Conservation (phyloP, 495 filamentous ascomycete species). For the Hypomontagnella monticulosa region DNA sequence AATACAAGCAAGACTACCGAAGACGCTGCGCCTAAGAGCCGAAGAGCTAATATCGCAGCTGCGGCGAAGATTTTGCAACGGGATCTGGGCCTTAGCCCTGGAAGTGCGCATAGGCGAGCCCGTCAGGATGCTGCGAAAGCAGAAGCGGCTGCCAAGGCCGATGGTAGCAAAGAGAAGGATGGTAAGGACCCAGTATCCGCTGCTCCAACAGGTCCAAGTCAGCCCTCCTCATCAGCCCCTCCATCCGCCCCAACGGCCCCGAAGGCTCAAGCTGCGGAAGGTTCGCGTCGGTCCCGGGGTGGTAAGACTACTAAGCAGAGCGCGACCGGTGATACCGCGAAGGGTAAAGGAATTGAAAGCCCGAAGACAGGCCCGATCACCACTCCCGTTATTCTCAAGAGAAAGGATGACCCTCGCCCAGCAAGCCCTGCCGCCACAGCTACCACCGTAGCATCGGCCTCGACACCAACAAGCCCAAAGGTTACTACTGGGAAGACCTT, state of each 20-base stretch:
- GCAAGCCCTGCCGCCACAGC: slow-evolving; percentile 39
- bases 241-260: slow-evolving; percentile 44
- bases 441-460: slow-evolving; percentile 38
- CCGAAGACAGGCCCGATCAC: slow-evolving; percentile 36
- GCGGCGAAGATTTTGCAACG: slow-evolving; percentile 89
- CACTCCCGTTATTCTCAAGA: slow-evolving; percentile 45
- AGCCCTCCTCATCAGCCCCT: slow-evolving; percentile 32
- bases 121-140: slow-evolving; percentile 63
- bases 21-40: slow-evolving; percentile 51
- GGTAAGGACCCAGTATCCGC: slow-evolving; percentile 48
- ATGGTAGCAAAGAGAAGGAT: slow-evolving; percentile 46
- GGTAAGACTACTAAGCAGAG: slow-evolving; percentile 49
- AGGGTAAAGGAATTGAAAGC: slow-evolving; percentile 41
- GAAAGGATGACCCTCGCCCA: slow-evolving; percentile 37
- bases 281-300: slow-evolving; percentile 39
- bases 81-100: slow-evolving; percentile 83
- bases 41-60: slow-evolving; percentile 74
- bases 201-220: slow-evolving; percentile 31
- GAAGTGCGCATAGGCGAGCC: slow-evolving; percentile 64
- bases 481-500: slow-evolving; percentile 41
- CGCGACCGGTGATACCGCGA: slow-evolving; percentile 38
- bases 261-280: slow-evolving; percentile 40
- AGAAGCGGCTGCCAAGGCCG: slow-evolving; percentile 54
- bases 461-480: slow-evolving; percentile 48
- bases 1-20: slow-evolving; percentile 46